A percentile compares a stretch with the other conserved stretches of the same genome.
phyloP scores from a whole-genome alignment of 2,329 filamentous ascomycete genomes.

The Ustulina deusta region DNA sequence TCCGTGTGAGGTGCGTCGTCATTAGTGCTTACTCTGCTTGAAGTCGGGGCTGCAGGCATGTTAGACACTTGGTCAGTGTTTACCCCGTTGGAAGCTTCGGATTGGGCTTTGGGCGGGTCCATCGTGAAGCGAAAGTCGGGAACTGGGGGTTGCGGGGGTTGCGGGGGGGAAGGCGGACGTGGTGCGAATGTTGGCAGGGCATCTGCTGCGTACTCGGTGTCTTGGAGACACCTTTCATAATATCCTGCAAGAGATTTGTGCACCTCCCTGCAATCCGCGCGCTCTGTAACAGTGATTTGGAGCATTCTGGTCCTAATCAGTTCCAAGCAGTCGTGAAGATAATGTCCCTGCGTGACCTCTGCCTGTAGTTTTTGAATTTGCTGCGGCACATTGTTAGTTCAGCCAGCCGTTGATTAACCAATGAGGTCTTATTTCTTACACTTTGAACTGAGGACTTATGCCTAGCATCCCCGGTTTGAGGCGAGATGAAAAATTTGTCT shows the following conservation, averaged over 20 bases:
- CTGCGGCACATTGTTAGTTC: not conserved
- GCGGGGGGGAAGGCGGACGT: too few relatives aligned
- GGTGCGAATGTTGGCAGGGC: constrained; percentile 2
- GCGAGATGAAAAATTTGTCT: constrained; percentile 27
- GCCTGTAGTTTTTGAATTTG: constrained; percentile 12
- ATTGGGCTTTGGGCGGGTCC: not conserved
- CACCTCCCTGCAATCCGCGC: constrained; percentile 23
- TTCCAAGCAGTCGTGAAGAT: constrained; percentile 31
- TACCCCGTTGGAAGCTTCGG: not conserved
- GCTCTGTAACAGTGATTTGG: not conserved
- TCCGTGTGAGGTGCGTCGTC: not conserved
- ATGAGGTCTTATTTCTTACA: not conserved
- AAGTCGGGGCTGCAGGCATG: too few relatives aligned
- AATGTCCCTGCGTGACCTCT: constrained; percentile 6
- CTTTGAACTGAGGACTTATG: not conserved
- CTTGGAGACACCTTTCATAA: constrained; percentile 12
- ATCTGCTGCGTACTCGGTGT: constrained; percentile 10
- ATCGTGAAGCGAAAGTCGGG: not conserved
- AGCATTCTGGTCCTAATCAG: constrained; percentile 31
- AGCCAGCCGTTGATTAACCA: not conserved
- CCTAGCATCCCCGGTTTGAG: not conserved
- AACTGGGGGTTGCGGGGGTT: not conserved
- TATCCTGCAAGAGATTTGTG: constrained; percentile 12
- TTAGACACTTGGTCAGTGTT: not conserved
- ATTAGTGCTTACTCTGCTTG: constrained; percentile 1